A percentile compares a stretch with the other conserved stretches of the same genome.
Conservation (phyloP, 2,329 filamentous ascomycete genomes). For the Pestalotiopsis sp. region DNA sequence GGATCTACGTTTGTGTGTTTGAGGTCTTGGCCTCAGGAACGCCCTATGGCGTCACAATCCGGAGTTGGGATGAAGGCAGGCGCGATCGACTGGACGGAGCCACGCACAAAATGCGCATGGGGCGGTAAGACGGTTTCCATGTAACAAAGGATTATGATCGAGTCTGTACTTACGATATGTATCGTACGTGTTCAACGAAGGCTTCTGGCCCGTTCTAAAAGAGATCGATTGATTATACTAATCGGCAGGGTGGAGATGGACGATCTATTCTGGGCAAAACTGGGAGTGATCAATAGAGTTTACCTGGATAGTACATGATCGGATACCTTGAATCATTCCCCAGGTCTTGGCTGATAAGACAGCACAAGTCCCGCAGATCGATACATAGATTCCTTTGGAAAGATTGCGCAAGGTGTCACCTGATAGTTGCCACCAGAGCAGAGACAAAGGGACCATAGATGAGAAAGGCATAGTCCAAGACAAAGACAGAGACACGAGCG, state of each 20-base stretch:
- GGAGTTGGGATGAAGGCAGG: background rate
- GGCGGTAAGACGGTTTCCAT: background rate
- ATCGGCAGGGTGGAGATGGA: too few relatives aligned
- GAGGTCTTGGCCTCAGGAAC: background rate
- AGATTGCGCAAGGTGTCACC: background rate
- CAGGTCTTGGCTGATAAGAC: too few relatives aligned
- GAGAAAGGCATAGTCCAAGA: background rate
- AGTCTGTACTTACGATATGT: background rate
- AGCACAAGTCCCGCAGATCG: too few relatives aligned
- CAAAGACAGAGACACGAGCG: too few relatives aligned
- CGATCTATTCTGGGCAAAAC: too few relatives aligned
- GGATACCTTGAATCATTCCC: too few relatives aligned
- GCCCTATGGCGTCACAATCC: slow-evolving; percentile 11
- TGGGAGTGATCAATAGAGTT: too few relatives aligned
- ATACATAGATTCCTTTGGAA: background rate
- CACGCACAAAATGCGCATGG: slow-evolving; percentile 8
- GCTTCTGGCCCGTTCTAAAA: too few relatives aligned
- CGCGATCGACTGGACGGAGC: background rate
- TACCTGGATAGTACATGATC: too few relatives aligned
- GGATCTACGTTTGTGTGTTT: background rate
- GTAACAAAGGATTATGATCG: background rate
- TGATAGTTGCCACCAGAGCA: background rate
- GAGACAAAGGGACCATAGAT: background rate
- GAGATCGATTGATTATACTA: too few relatives aligned
- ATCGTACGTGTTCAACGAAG: background rate